Percentiles rank a stretch among this genome's conserved stretches.
phyloP scores from a whole-genome alignment of 148 eudicot genomes.

The Camellia sinensis region DNA sequence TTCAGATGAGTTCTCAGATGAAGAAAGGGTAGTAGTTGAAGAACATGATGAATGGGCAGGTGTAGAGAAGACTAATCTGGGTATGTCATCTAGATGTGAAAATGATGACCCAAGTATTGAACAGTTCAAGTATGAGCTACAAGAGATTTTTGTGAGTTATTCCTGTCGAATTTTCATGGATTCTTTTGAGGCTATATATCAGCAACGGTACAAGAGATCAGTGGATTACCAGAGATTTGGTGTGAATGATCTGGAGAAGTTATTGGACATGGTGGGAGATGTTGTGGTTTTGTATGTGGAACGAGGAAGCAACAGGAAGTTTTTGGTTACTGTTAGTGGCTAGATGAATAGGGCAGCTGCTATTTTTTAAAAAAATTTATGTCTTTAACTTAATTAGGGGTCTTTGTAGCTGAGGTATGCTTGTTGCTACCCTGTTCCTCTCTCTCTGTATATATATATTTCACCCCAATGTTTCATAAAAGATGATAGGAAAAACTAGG shows the following conservation, averaged over 20 bases:
- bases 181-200: slow-evolving; percentile 67
- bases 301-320: slow-evolving; percentile 56
- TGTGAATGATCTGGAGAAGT: slow-evolving; percentile 59
- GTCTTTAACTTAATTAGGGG: slow-evolving; percentile 11
- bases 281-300: slow-evolving; percentile 65
- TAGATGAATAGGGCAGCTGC: slow-evolving; percentile 12
- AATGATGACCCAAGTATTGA: slow-evolving; percentile 34
- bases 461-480: neutral
- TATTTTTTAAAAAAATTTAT: neutral
- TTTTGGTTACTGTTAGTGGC: slow-evolving; percentile 54
- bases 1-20: slow-evolving; percentile 76
- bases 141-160: slow-evolving; percentile 82
- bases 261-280: slow-evolving; percentile 68
- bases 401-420: slow-evolving; percentile 8
- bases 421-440: slow-evolving; percentile 3
- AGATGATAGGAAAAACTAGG: neutral
- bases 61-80: slow-evolving; percentile 20
- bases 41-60: slow-evolving; percentile 29
- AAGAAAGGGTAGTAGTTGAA: slow-evolving; percentile 49
- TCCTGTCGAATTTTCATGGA: slow-evolving; percentile 57
- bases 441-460: neutral
- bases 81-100: slow-evolving; percentile 10
- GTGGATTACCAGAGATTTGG: slow-evolving; percentile 59
- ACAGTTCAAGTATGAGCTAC: slow-evolving; percentile 68
- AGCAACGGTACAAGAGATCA: slow-evolving; percentile 68